Evolutionary conservation across 306 rosid species (phyloP).

Genomic region (Gillenia trifoliata): DNA sequence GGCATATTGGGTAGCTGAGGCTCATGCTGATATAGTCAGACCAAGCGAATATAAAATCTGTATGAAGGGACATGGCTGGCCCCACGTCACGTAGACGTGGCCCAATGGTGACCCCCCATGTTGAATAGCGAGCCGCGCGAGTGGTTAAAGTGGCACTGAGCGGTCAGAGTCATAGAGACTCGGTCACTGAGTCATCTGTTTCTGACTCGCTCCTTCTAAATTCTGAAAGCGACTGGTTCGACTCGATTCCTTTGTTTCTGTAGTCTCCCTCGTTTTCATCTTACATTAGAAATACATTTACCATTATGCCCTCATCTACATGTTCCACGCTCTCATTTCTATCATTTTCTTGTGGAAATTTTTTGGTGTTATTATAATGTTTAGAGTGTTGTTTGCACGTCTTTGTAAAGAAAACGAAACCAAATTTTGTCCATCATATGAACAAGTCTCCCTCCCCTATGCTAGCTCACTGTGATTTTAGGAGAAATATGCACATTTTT

Average conservation of each 20-base stretch:
- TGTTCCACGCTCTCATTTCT: not conserved
- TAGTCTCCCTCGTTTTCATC: conserved; percentile 24
- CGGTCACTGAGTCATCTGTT: conserved; percentile 7
- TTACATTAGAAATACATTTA: not conserved
- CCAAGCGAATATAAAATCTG: not conserved
- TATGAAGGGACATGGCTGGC: not conserved
- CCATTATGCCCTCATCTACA: not conserved
- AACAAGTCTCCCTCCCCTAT: not conserved
- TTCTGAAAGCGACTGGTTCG: conserved; percentile 25
- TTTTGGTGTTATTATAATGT: no score
- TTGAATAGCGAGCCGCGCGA: not conserved
- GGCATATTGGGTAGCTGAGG: not conserved
- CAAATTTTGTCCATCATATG: not conserved
- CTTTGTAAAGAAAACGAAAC: not conserved
- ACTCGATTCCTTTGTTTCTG: conserved; percentile 28
- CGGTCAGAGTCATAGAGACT: not conserved
- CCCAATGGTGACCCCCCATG: conserved; percentile 9
- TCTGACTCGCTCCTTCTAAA: not conserved
- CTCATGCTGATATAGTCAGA: not conserved
- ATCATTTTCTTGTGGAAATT: not conserved
- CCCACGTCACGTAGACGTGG: conserved; percentile 3
- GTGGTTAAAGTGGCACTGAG: conserved; percentile 1
- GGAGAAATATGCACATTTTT: not conserved
- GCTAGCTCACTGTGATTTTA: not conserved
- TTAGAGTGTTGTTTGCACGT: conserved; percentile 7